phyloP scores from a whole-genome alignment of 768 basidiomycete species.

The Jaapia argillacea region DNA sequence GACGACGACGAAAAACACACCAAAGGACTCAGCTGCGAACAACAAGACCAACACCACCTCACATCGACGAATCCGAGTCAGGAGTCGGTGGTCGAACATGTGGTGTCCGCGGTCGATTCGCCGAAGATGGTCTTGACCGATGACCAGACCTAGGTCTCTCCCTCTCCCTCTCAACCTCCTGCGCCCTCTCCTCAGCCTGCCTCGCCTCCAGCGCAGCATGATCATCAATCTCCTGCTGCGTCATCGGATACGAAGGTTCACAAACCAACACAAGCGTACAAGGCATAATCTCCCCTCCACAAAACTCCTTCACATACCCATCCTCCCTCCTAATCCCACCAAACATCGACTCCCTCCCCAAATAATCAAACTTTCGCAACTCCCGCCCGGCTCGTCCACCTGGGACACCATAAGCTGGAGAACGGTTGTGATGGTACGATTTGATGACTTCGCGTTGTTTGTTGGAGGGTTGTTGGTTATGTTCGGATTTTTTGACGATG shows the following conservation, averaged over 20 bases:
- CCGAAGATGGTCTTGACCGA: too few species aligned
- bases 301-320: slow-evolving; percentile 28
- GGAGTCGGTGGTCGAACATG: too few species aligned
- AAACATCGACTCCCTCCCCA: slow-evolving; percentile 47
- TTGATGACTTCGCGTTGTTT: slow-evolving; percentile 24
- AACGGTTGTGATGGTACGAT: slow-evolving; percentile 59
- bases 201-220: slow-evolving; percentile 21
- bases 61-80: too few species aligned
- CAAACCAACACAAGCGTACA: slow-evolving; percentile 55
- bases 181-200: too few species aligned
- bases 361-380: slow-evolving; percentile 58
- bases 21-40: too few species aligned
- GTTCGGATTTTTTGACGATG: slow-evolving; percentile 43
- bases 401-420: slow-evolving; percentile 50
- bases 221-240: slow-evolving; percentile 38
- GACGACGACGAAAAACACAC: too few species aligned
- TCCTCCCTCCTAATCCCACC: slow-evolving; percentile 49
- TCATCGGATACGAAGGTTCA: slow-evolving; percentile 32
- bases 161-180: too few species aligned
- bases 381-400: slow-evolving; percentile 58
- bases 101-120: too few species aligned
- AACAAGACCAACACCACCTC: too few species aligned
- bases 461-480: slow-evolving; percentile 24
- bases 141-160: too few species aligned
- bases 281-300: slow-evolving; percentile 36